Base-by-base conservation (phyloP, 371 early-diverging fungal genomes). In the Mucor ambiguus region DNA sequence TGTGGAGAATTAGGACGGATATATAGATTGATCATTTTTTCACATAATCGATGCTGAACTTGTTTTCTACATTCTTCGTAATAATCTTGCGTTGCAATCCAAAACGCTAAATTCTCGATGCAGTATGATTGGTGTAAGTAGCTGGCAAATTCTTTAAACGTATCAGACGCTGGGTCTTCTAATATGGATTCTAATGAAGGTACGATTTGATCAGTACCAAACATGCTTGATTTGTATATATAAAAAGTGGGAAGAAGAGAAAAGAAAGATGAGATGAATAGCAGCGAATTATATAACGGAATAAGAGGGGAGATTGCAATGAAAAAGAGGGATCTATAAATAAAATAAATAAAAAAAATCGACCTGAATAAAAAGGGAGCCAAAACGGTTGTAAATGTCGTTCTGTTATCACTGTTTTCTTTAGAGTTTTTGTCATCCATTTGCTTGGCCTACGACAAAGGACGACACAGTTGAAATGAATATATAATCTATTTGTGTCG, bases 1-100 rank as follows among this genome's bases (percentile, higher is more conserved):
- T 77, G 77, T n/a, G 78, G 70, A 24, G 83, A 74, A 52, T 80
- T 82, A 30, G 83, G 74, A 29, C 67, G 74, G 26, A 82, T 72
- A 55, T 77, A 72, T 6, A 63, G 71, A 44, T 63, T 37, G 18
- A 82, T 60, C 37, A 82, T 78, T 2, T 59, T 48, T 16, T 71
- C 74, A 69, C 64, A 58, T 37, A 64, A 58, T 60, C 66, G 30
- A 26, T 59, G 26, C 11, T 33, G 30, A 20, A 24, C 56, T 10
- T 65, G 60, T 8, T 66, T 44, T 14, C 48, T 60, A 29, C 68
- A 66, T 64, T 63, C 67, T 29, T 71, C 58, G 10, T 68, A 26
- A 52, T 80, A 80, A 16, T 71, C 70, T 66, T 72, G 79, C 8
- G 74, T 72, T 9, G 83, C 78, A 37, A 78, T 58, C 80, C 80